Conservation (phyloP, 2,329 filamentous ascomycete genomes). For the Neonectria faginata region DNA sequence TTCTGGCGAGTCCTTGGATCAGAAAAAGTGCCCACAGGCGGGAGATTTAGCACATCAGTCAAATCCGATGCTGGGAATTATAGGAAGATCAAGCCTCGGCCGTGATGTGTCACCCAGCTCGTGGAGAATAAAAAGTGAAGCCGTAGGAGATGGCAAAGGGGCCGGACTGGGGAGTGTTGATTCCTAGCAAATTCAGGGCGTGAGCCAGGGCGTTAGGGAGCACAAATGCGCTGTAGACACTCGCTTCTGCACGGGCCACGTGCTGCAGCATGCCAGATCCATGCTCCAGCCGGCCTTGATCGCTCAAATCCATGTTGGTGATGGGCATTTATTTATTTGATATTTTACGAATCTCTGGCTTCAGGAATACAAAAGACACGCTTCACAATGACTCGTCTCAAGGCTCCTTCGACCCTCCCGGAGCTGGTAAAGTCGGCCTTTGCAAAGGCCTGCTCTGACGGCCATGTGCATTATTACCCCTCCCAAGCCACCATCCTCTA, state of each 20-base stretch:
- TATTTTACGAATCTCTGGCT: neutral
- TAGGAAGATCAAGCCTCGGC: neutral
- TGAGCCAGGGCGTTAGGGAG: neutral
- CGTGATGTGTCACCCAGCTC: too few relatives aligned
- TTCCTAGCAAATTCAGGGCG: neutral
- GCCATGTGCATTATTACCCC: slow-evolving; percentile 65
- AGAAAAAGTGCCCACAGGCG: neutral
- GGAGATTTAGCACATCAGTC: neutral
- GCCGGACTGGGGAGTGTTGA: neutral
- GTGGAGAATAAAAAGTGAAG: neutral
- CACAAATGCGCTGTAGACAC: slow-evolving; percentile 2
- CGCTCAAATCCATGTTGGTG: neutral
- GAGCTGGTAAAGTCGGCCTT: slow-evolving; percentile 64
- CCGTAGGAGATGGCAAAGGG: neutral
- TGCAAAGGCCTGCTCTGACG: slow-evolving; percentile 58
- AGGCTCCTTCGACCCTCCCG: slow-evolving; percentile 61
- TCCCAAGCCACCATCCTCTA: slow-evolving; percentile 64
- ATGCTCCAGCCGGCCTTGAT: neutral
- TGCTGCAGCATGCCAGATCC: neutral
- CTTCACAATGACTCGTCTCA: slow-evolving; percentile 53
- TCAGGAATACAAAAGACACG: neutral
- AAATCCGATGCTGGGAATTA: neutral
- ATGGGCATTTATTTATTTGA: neutral
- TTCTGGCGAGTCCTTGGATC: neutral
- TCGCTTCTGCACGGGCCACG: slow-evolving; percentile 3